These are phyloP conservation scores for Lumnitzera littorea DNA, from an alignment of 345 rosid genomes.

Conservation along the genomic window DNA sequence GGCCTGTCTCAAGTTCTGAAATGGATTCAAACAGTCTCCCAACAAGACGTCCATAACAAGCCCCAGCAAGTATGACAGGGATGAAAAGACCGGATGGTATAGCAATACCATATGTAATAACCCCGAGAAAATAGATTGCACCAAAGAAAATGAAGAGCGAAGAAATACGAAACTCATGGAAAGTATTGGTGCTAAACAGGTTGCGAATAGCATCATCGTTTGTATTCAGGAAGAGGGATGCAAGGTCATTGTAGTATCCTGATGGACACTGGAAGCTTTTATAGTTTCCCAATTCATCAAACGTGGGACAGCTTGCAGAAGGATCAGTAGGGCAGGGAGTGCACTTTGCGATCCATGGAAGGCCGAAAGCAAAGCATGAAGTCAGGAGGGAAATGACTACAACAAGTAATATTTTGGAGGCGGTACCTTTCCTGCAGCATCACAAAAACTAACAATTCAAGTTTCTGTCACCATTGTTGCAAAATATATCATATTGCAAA, in stretches of 20 bases:
- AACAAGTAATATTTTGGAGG: slow-evolving; percentile 40
- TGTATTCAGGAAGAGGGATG: slow-evolving; percentile 60
- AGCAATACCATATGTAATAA: slow-evolving; percentile 60
- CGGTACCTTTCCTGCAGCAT: slow-evolving; percentile 39
- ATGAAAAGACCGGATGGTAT: slow-evolving; percentile 74
- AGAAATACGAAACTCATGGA: slow-evolving; percentile 36
- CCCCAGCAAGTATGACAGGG: slow-evolving; percentile 69
- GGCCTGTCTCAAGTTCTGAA: slow-evolving; percentile 50
- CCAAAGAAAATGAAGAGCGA: slow-evolving; percentile 49
- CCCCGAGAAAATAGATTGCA: slow-evolving; percentile 49
- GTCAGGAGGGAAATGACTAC: slow-evolving; percentile 40
- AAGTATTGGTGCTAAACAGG: slow-evolving; percentile 35
- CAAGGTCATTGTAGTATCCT: slow-evolving; percentile 53
- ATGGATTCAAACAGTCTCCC: slow-evolving; percentile 42
- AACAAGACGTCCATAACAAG: slow-evolving; percentile 58
- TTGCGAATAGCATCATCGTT: slow-evolving; percentile 61
- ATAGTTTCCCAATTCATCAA: slow-evolving; percentile 43
- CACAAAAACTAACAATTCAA: neutral
- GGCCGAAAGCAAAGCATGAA: slow-evolving; percentile 51
- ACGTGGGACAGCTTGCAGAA: slow-evolving; percentile 42
- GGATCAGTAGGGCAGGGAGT: slow-evolving; percentile 40
- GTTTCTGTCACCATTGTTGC: neutral
- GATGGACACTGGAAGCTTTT: slow-evolving; percentile 52
- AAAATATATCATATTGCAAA: neutral
- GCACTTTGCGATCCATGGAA: slow-evolving; percentile 53